These are phyloP conservation scores for Pelargonium nanum DNA, from an alignment of 345 rosid genomes.

Conservation along the genomic window DNA sequence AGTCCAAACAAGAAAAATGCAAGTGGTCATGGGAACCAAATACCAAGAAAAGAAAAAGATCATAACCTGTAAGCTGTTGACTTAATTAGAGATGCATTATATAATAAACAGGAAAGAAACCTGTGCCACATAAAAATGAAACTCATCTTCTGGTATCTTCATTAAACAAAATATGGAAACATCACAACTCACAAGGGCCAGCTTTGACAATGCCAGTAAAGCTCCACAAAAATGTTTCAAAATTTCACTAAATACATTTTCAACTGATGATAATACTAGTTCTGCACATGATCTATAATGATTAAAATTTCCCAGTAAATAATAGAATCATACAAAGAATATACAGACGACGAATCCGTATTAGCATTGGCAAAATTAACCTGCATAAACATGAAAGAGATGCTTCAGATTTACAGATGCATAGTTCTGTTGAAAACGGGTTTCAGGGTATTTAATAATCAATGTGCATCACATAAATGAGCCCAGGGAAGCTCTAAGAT, in stretches of 20 bases:
- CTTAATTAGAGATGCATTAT: too few relatives aligned
- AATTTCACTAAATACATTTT: conserved; percentile 13
- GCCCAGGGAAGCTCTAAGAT: background rate
- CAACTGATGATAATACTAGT: conserved; percentile 10
- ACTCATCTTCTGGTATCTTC: conserved; percentile 3
- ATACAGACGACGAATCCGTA: conserved; percentile 64
- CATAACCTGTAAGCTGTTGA: too few relatives aligned
- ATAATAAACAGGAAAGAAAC: too few relatives aligned
- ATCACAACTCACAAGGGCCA: too few relatives aligned
- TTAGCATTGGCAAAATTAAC: conserved; percentile 88
- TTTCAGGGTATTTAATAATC: conserved; percentile 15
- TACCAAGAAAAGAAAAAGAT: too few relatives aligned
- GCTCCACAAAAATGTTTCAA: conserved; percentile 13
- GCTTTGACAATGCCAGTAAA: conserved; percentile 11
- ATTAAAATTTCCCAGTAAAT: conserved; percentile 13
- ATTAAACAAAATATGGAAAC: conserved; percentile 8
- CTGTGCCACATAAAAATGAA: conserved; percentile 1
- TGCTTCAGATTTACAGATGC: conserved; percentile 62
- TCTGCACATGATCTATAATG: conserved; percentile 16
- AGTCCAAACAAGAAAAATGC: too few relatives aligned
- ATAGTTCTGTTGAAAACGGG: conserved; percentile 17
- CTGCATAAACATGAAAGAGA: conserved; percentile 93
- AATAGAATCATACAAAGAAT: conserved; percentile 43
- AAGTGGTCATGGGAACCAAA: too few relatives aligned
- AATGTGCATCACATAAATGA: background rate